Conservation (phyloP, 306 rosid species). For the Leucaena leucocephala region DNA sequence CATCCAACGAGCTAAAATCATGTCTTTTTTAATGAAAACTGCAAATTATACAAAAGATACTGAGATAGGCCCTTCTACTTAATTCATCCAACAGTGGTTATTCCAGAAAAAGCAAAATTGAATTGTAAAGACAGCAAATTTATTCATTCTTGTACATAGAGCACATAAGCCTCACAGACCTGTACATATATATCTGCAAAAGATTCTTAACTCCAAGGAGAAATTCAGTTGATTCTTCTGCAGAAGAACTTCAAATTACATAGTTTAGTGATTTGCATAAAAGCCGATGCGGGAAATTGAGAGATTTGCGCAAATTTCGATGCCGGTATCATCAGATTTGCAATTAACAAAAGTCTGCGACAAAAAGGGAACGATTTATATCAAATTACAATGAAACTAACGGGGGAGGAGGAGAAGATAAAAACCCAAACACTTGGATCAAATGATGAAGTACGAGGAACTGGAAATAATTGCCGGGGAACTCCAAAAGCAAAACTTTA, state of each 20-base stretch:
- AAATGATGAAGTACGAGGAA: neutral
- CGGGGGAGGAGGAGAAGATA: neutral
- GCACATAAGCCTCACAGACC: neutral
- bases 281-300: neutral
- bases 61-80: neutral
- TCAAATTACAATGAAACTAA: neutral
- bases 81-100: neutral
- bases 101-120: neutral
- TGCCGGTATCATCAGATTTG: neutral
- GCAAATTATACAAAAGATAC: neutral
- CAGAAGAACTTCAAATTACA: neutral
- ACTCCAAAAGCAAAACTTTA: neutral
- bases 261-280: neutral
- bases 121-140: neutral
- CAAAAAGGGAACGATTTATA: neutral
- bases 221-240: neutral
- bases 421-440: constrained; percentile 13
- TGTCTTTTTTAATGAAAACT: neutral
- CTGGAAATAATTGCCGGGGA: neutral
- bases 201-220: constrained; percentile 6
- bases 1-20: neutral
- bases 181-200: neutral
- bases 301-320: neutral
- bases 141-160: neutral
- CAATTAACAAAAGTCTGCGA: neutral